These are phyloP conservation scores for Trichophaea hybrida DNA, from an alignment of 2,329 filamentous ascomycete species.

Conservation along the genomic window DNA sequence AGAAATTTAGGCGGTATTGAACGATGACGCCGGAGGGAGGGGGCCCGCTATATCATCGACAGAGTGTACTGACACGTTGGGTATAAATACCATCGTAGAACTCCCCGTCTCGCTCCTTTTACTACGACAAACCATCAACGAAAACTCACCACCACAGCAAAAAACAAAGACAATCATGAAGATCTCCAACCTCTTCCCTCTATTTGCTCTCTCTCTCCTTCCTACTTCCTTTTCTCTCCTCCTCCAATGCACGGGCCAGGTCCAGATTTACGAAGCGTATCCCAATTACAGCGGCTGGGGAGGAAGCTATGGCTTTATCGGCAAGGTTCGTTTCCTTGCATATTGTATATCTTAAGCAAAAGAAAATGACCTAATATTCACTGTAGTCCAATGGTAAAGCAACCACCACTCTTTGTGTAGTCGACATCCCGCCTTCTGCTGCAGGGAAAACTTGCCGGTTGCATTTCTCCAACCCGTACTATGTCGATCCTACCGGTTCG, in stretches of 20 bases:
- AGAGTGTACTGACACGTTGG: too few species aligned
- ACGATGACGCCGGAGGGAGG: too few species aligned
- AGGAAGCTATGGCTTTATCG: not conserved
- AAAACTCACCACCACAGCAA: not conserved
- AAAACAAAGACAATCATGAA: not conserved
- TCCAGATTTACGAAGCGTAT: not conserved
- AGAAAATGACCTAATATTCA: not conserved
- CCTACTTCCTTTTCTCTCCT: not conserved
- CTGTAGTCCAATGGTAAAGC: not conserved
- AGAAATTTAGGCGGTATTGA: too few species aligned
- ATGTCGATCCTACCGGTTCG: not conserved
- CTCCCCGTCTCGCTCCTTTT: not conserved
- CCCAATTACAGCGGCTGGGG: not conserved
- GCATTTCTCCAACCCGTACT: not conserved
- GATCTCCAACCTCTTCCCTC: not conserved
- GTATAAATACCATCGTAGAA: not conserved
- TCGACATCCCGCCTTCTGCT: not conserved
- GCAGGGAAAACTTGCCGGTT: not conserved
- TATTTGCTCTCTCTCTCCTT: not conserved
- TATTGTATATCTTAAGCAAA: too few species aligned
- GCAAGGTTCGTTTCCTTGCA: not conserved
- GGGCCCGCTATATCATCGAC: too few species aligned
- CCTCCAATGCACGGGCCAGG: not conserved
- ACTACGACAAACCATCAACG: not conserved
- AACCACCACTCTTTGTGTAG: not conserved